Base-by-base conservation (phyloP, 495 filamentous ascomycete species). In the Hypoxylon crocopeplum region DNA sequence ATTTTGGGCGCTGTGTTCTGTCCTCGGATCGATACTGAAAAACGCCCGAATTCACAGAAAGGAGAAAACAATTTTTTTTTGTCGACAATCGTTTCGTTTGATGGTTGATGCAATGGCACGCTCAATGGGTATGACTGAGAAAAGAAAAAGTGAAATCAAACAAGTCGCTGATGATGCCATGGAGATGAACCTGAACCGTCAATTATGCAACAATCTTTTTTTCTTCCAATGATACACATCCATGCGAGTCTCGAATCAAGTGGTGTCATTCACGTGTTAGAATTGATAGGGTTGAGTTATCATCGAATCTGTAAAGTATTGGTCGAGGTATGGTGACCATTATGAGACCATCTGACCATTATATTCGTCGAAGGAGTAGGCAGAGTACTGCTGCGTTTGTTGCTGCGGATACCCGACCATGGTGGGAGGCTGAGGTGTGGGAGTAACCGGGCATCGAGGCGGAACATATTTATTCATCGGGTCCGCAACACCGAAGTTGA, bases 381-480 rank as follows among this genome's bases (percentile, higher is more conserved):
- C 20, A n/a, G 68, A 40, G 52, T 66, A 70, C 15, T 66, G 61
- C 22, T 68, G 64, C n/a, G 56, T 27, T 29, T 61, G 55, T 22
- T 58, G 56, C 17, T 70, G 68, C 7, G 45, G 29, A 44, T 66
- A 66, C 21, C 50, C 60, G 7, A 44, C 21, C 45, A 46, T 40
- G 38, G 7, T 57, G 21, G 64, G 56, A 37, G 60, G 61, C 34
- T 74, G 77, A 19, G 80, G 79, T 1, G 78, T 82, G 21, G 82
- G 80, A 5, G 81, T 84, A 21, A 83, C 77, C 0, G 82, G 81
- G 56, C 81, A 80, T 27, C 79, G 73, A 29, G 76, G 75, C 38
- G 78, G 77, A 19, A 68, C 65, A 33, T 80, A 77, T 45, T 76
- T 78, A 62, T 81, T 77, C 51, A 73, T 75, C 40, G 71, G 70